Conservation (phyloP, 1,139 yeast genomes). For the Suhomyces choctaworum region DNA sequence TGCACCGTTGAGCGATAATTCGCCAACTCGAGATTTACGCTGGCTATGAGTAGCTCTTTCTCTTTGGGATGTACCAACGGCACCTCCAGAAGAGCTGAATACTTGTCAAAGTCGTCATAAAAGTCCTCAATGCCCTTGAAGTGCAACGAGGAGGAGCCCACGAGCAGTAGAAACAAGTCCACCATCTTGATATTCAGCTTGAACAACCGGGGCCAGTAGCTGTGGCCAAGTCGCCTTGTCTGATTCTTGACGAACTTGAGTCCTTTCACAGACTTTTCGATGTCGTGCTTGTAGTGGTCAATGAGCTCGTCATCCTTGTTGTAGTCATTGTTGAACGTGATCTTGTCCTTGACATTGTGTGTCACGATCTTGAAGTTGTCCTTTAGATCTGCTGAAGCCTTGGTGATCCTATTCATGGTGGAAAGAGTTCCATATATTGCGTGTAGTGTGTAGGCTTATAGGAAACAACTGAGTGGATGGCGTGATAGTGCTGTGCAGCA, state of each 20-base stretch:
- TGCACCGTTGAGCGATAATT: constrained; percentile 33
- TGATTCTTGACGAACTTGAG: constrained; percentile 42
- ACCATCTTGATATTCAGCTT: constrained; percentile 35
- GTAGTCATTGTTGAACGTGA: constrained; percentile 17
- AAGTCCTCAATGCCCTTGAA: constrained; percentile 47
- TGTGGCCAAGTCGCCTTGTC: constrained; percentile 32
- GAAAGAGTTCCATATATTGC: too few species aligned
- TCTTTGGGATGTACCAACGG: constrained; percentile 46
- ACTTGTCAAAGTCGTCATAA: constrained; percentile 36
- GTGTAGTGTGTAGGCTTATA: too few species aligned
- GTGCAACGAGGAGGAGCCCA: constrained; percentile 41
- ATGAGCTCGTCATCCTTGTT: constrained; percentile 46
- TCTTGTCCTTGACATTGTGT: constrained; percentile 20
- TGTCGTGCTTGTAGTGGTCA: constrained; percentile 44
- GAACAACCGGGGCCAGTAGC: constrained; percentile 39
- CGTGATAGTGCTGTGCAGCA: too few species aligned
- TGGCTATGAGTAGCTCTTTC: constrained; percentile 27
- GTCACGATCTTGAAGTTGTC: constrained; percentile 18
- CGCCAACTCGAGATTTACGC: constrained; percentile 32
- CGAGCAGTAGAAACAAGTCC: constrained; percentile 32
- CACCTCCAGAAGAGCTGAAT: constrained; percentile 32
- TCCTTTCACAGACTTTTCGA: constrained; percentile 43
- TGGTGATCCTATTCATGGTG: constrained; percentile 4
- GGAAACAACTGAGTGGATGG: too few species aligned
- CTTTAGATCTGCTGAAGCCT: constrained; percentile 13